Evolutionary conservation across 768 basidiomycete genomes (phyloP).

Genomic region (Tricholoma furcatifolium): DNA sequence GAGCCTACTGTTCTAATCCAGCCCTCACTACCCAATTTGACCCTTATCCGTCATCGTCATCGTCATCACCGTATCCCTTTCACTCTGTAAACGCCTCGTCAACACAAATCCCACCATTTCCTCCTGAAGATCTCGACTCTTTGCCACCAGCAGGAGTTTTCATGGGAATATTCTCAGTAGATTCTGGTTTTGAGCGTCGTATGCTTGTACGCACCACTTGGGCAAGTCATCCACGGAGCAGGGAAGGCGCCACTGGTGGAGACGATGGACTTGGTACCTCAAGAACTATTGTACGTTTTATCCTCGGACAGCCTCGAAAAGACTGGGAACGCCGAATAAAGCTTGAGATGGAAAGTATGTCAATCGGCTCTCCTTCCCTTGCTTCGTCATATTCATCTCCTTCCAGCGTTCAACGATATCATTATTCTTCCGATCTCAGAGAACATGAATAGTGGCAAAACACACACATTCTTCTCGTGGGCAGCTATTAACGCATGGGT

Average conservation of each 20-base stretch:
- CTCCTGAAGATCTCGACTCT: conserved; percentile 68
- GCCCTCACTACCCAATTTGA: conserved; percentile 41
- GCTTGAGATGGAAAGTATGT: conserved; percentile 88
- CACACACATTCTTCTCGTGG: conserved; percentile 91
- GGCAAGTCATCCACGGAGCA: conserved; percentile 79
- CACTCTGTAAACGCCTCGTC: conserved; percentile 29
- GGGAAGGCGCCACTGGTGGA: conserved; percentile 67
- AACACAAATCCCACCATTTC: conserved; percentile 50
- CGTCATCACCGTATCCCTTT: conserved; percentile 34
- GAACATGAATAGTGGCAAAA: conserved; percentile 97
- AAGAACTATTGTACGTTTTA: conserved; percentile 83
- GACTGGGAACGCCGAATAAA: conserved; percentile 78
- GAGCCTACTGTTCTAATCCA: conserved; percentile 84
- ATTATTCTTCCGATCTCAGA: conserved; percentile 80
- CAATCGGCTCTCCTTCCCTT: neutral
- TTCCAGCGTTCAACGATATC: conserved; percentile 79
- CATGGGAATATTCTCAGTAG: conserved; percentile 88
- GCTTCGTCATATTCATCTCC: neutral
- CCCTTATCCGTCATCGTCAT: conserved; percentile 33
- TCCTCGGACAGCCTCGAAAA: conserved; percentile 81
- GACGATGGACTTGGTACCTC: conserved; percentile 77
- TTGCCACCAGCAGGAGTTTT: conserved; percentile 85
- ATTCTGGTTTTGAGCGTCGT: conserved; percentile 79
- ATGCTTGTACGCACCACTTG: conserved; percentile 88
- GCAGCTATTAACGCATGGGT: conserved; percentile 90